A percentile compares a stretch with the other conserved stretches of the same genome.
Conservation (phyloP, 371 early-diverging fungal species). For the Mucor sp. region DNA sequence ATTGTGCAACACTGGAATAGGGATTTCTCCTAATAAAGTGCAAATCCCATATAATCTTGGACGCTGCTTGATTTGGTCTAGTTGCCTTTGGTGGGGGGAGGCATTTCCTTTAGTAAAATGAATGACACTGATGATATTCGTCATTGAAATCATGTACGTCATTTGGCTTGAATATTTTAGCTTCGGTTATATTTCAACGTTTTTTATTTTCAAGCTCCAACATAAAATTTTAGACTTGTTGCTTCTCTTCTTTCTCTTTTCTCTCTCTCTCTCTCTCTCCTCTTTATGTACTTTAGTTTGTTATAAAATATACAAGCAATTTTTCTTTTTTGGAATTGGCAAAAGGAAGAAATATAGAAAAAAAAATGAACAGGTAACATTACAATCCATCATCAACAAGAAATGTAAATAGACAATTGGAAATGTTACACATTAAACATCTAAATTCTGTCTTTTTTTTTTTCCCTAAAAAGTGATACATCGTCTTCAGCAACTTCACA, state of each 20-base stretch:
- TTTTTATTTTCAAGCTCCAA: slow-evolving; percentile 1
- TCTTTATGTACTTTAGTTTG: background rate
- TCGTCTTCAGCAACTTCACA: slow-evolving; percentile 39
- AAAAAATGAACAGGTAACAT: slow-evolving; percentile 9
- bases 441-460: background rate
- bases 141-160: slow-evolving; percentile 2
- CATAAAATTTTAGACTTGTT: background rate
- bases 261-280: background rate
- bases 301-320: background rate
- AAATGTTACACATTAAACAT: slow-evolving; percentile 3
- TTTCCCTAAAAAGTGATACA: slow-evolving; percentile 9
- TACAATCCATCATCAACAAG: background rate
- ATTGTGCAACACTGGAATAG: background rate
- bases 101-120: too few species aligned
- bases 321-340: background rate
- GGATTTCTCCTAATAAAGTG: background rate
- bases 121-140: background rate
- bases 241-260: background rate
- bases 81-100: background rate
- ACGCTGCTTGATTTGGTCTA: background rate
- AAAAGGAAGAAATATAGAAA: background rate
- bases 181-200: background rate
- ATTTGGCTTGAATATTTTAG: background rate
- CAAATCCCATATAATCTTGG: background rate
- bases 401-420: background rate